Base-by-base conservation (phyloP, 305 asterid species). In the Euphrasia arctica region DNA sequence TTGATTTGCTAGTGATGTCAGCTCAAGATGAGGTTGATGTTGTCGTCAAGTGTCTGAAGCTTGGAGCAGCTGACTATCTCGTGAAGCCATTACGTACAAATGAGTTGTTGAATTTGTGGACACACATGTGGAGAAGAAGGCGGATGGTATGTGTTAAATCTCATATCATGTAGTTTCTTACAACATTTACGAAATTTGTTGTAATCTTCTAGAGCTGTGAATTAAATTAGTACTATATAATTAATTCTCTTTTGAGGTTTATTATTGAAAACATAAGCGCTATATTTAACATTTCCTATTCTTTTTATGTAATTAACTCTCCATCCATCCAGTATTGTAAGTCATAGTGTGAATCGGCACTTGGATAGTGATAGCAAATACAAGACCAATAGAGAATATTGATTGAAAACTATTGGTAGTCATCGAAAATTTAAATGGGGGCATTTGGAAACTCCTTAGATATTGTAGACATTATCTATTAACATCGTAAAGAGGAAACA, bases 31-130 rank as follows among this genome's bases (percentile, higher is more conserved):
- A 89, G 74, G 92, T 89, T 54, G 79, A 92, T 41, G 28, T 88
- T 59, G 97, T 90, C 65, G 92, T 90, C 74, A 90, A 93, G 85
- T 88, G 99, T 76, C 84, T 93, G 72, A 93, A 86, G 77, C 73
- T 90, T 67, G 99, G 99, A 73, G 97, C 99, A 61, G 96, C 97
- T 48, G 99, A 93, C 76, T 93, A 93, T 84, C 99, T 93, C 49
- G 97, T 93, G 82, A 93, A 93, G 79, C 99, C 99, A 56, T 74
- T 93, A 62, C 99, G 97, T 52, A 83, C 93, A 39, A 93, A 86
- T 77, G 99, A 93, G 78, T 81, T 90, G 51, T 77, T 91, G 84
- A 93, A 88, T 83, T 81, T 93, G 86, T 93, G 99, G 99, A 93
- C 94, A 64, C 95, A 89, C 79, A 82, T 93, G 96, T 93, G 99